Base-by-base conservation (phyloP, 2,329 filamentous ascomycete genomes). In the Neocatenulostroma microsporum region DNA sequence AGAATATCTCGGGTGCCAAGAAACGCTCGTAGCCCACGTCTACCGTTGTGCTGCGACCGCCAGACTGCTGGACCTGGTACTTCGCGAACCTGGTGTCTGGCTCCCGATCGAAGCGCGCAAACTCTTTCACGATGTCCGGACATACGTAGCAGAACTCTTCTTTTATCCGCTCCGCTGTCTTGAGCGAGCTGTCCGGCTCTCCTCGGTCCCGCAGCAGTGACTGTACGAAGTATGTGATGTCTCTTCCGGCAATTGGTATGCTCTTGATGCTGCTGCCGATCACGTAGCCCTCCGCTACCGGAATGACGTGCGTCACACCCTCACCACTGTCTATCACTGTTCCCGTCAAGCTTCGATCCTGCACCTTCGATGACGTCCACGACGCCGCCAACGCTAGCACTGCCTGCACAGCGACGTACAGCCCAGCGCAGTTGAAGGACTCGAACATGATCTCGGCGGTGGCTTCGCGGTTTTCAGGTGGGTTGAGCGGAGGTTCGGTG, bases 381-480 rank as follows among this genome's bases (percentile, higher is more conserved):
- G 91, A 96, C 14, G 93, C 91, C 29, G 91, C 91, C 30, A 98
- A 77, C 12, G 93, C 91, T 38, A 98, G 80, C 15, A 98, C 91
- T 21, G 91, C 91, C 67, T 98, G 91, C 11, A 98, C 91, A 30
- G 91, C 91, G 61, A 98, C 98, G 67, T 98, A 98, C 48, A 98
- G 80, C 67, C 91, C 91, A 40, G 91, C 89, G 63, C 91, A 96
- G 69, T 98, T 98, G 74, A 98, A 98, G 3, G 91, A 96, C 62
- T 98, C 91, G 69, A 98, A 98, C 78, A 98, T 95, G 66, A 98
- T 98, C 63, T 98, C 91, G 63, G 91, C 91, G 18, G 91, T 96
- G 62, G 94, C 95, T 67, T 98, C 91, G 59, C 91, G 87, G 67
- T 98, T 96, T 69, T 98, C 91, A 19, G 91, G 91, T 23, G 91